These are phyloP conservation scores for Spergularia marina DNA, from an alignment of 148 eudicot genomes.

Conservation along the genomic window DNA sequence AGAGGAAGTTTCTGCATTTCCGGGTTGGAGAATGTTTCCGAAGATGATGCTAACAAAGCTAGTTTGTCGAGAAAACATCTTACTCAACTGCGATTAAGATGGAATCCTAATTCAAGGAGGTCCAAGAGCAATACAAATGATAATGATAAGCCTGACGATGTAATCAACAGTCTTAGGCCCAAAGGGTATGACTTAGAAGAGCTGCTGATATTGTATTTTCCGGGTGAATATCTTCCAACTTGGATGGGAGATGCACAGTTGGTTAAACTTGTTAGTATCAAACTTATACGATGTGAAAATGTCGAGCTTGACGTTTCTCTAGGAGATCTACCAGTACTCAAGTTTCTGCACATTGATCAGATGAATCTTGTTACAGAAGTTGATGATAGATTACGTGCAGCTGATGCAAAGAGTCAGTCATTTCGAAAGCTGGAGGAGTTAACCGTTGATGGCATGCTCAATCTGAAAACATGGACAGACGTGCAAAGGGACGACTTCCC, in stretches of 20 bases:
- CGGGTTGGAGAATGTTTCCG: neutral
- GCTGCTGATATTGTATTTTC: neutral
- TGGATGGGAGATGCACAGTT: neutral
- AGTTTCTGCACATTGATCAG: neutral
- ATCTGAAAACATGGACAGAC: neutral
- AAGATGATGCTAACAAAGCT: neutral
- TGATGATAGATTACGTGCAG: neutral
- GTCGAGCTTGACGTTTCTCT: neutral
- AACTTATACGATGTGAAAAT: neutral
- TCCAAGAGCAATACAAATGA: neutral
- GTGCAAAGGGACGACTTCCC: neutral
- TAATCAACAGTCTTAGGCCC: neutral
- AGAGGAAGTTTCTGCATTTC: conserved; percentile 26
- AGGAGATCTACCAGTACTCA: conserved; percentile 3
- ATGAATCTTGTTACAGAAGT: neutral
- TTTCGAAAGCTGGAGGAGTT: conserved; percentile 1
- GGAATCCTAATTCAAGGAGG: neutral
- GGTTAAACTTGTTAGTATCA: neutral
- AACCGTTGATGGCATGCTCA: neutral
- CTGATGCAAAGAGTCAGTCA: neutral
- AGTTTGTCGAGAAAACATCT: neutral
- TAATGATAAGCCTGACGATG: neutral
- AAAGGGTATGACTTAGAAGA: neutral
- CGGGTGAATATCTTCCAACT: neutral
- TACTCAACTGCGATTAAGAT: conserved; percentile 8